Base-by-base conservation (phyloP, 2,329 filamentous ascomycete species). In the Ophiostoma montium region DNA sequence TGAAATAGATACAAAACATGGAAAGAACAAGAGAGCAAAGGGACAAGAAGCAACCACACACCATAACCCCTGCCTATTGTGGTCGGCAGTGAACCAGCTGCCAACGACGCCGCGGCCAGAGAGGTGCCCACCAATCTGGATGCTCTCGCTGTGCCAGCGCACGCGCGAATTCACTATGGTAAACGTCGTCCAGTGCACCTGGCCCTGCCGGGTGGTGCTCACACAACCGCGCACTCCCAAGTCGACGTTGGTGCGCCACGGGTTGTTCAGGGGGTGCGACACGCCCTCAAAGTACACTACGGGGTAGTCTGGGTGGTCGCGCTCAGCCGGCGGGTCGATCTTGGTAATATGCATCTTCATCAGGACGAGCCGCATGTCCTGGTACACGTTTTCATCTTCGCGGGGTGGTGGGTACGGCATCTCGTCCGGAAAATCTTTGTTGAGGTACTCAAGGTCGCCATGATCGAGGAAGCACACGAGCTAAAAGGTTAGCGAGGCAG, bases 21-120 rank as follows among this genome's bases (percentile, higher is more conserved):
- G n/a, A n/a, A n/a, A n/a, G n/a, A n/a, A n/a, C n/a, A n/a, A n/a
- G n/a, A n/a, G n/a, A n/a, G n/a, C n/a, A n/a, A n/a, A n/a, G n/a
- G n/a, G n/a, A n/a, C n/a, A n/a, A n/a, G n/a, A n/a, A n/a, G n/a
- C n/a, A n/a, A n/a, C n/a, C n/a, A n/a, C n/a, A n/a, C n/a, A n/a
- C n/a, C 53, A 54, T 0, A 84, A 84, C 0, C 84, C 84, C 56
- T 81, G 75, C 1, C 67, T 61, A 53, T 84, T 79, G 56, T 76
- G 81, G 60, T 86, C 76, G 76, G 79, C 81, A 57, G 86, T 83
- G 57, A 87, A 89, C 85, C 85, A 90, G 47, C 78, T 81, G 0
- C 85, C 84, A 2, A 87, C 59, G 0, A 87, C 77, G 1, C 84
- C 84, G 8, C 83, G 71, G 7, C 74, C 76, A 6, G 80, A 81